Percentiles rank a stretch among this genome's conserved stretches.
Conservation (phyloP, 331 rosid genomes). For the Cucumis variabilis region DNA sequence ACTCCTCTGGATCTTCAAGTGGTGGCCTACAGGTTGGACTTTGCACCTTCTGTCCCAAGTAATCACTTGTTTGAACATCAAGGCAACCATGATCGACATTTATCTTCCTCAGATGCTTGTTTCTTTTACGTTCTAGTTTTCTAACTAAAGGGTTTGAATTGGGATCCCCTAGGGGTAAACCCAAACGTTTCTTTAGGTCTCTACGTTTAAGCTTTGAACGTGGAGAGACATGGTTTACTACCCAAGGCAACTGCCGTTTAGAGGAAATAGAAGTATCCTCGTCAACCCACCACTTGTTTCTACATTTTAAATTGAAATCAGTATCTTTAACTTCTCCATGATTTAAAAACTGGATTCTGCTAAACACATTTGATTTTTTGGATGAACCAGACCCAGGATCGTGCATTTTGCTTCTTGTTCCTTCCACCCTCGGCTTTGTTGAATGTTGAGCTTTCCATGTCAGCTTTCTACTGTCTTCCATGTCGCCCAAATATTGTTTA, state of each 20-base stretch:
- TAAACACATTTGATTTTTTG: neutral
- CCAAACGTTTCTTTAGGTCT: conserved; percentile 37
- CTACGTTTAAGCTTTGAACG: neutral
- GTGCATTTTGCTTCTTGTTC: neutral
- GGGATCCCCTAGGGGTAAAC: conserved; percentile 23
- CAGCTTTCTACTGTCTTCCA: conserved; percentile 1
- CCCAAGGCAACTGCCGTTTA: conserved; percentile 11
- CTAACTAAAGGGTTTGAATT: conserved; percentile 5
- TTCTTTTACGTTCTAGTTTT: neutral
- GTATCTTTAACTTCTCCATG: neutral
- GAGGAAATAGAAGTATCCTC: conserved; percentile 24
- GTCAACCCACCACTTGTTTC: neutral
- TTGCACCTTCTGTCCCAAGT: conserved; percentile 25
- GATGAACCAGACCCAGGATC: neutral
- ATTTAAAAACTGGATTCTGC: conserved; percentile 21
- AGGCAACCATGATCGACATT: conserved; percentile 17
- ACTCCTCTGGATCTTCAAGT: conserved; percentile 47
- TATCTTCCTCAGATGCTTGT: neutral
- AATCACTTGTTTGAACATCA: conserved; percentile 26
- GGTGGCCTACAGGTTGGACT: conserved; percentile 24
- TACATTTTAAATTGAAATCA: neutral
- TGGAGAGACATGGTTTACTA: neutral
- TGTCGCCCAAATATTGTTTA: conserved; percentile 13
- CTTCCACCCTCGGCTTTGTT: neutral
- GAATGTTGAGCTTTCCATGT: neutral